Conservation (phyloP, 2,329 filamentous ascomycete genomes). For the Aspergillus spinulosporus region DNA sequence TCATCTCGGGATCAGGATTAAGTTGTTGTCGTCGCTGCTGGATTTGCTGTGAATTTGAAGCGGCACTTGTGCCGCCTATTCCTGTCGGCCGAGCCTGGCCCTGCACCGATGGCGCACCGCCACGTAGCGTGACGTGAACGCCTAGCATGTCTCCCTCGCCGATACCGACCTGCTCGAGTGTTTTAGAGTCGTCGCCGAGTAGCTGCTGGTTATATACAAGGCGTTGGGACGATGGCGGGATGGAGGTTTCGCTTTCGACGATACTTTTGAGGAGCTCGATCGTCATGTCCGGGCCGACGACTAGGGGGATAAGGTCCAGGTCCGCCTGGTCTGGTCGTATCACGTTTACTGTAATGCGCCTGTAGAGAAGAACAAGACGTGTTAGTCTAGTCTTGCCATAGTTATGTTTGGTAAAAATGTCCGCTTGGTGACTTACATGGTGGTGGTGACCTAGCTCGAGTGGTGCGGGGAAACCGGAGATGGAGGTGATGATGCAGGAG, state of each 20-base stretch:
- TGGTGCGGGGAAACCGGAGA: constrained; percentile 23
- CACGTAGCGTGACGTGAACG: constrained; percentile 63
- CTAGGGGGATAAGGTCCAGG: constrained; percentile 75
- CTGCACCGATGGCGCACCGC: background rate
- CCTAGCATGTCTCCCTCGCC: constrained; percentile 90
- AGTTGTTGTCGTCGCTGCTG: constrained; percentile 31
- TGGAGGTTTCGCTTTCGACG: constrained; percentile 77
- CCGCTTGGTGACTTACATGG: constrained; percentile 23
- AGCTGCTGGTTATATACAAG: constrained; percentile 88
- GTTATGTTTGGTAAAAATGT: background rate
- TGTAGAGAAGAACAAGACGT: constrained; percentile 38
- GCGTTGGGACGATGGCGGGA: constrained; percentile 72
- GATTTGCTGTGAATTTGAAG: constrained; percentile 34
- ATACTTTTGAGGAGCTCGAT: constrained; percentile 82
- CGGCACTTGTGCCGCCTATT: constrained; percentile 28
- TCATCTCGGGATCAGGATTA: constrained; percentile 69
- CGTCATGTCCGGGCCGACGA: constrained; percentile 79
- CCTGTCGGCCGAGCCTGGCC: constrained; percentile 28
- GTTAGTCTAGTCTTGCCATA: constrained; percentile 3
- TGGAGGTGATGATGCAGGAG: background rate
- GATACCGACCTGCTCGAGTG: constrained; percentile 77
- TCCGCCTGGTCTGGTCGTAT: constrained; percentile 70
- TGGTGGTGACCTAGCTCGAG: constrained; percentile 7
- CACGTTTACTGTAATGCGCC: constrained; percentile 86
- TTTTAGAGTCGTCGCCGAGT: constrained; percentile 74